Base-by-base conservation (phyloP, 805 yeast species). In the Metschnikowia lochheadii region DNA sequence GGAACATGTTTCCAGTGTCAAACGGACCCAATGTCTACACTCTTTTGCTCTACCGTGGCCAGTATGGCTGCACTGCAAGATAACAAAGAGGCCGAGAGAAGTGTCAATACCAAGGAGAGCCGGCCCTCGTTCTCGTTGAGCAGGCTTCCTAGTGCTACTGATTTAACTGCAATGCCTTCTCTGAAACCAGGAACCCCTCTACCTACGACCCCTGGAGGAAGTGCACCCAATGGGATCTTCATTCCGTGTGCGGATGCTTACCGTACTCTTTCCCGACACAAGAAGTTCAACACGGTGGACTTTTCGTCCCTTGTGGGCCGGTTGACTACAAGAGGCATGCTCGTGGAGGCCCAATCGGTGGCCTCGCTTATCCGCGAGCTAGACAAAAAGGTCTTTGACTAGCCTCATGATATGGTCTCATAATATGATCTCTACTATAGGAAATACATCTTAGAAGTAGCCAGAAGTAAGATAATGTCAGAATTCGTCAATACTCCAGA, bases 211-310 rank as follows among this genome's bases (percentile, higher is more conserved):
- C 56, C 63, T 13, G 53, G 58, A 13, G 58, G 56, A 3, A 56
- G 60, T 7, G 46, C 60, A 1, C 31, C 45, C 6, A 50, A 51
- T 40, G 80, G 72, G 45, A 79, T 82, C 60, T 90, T 82, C 56
- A 88, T 90, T 44, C 96, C 97, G 2, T 86, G 94, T 62, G 83
- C 91, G 13, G 96, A 90, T 60, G 96, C 97, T 0, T 90, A 89
- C 69, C 86, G 84, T 67, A 88, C 96, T 2, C 76, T 91, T 46
- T 83, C 91, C 32, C 75, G 96, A 50, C 96, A 89, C 65, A 85
- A 85, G 60, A 81, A 83, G 57, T 89, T 89, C 68, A 78, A 80
- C 51, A 73, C 81, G 6, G 88, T 85, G 17, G 94, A 88, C 55
- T 82, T 89, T 61, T 80, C 86, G 49, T 80, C 83, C 2, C 72